Percentiles rank a stretch among this genome's conserved stretches.
Conservation (phyloP, 495 filamentous ascomycete genomes). For the Eremomyces bilateralis region DNA sequence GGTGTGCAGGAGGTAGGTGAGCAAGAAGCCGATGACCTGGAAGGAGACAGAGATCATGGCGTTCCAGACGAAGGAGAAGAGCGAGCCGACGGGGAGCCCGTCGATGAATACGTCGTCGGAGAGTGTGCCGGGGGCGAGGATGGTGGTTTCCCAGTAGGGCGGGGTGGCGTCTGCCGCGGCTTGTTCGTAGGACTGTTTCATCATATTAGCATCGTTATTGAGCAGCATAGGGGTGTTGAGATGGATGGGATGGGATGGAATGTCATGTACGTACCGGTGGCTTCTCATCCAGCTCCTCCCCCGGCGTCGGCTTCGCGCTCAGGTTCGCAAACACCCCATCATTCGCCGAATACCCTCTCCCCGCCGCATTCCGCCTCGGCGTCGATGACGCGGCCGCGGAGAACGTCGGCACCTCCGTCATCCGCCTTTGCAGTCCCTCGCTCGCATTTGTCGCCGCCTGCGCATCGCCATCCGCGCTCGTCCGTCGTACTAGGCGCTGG, state of each 20-base stretch:
- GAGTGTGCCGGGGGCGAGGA: constrained; percentile 68
- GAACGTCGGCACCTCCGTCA: constrained; percentile 31
- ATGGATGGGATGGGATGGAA: constrained; percentile 2
- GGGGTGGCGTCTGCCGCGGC: constrained; percentile 90
- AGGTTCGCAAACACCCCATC: constrained; percentile 96
- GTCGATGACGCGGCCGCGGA: constrained; percentile 17
- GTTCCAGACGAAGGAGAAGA: constrained; percentile 96
- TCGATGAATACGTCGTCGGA: constrained; percentile 93
- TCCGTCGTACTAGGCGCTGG: constrained; percentile 62
- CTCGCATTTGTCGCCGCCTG: constrained; percentile 18
- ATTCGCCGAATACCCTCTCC: constrained; percentile 38
- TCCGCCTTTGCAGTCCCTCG: constrained; percentile 22
- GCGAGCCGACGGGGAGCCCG: constrained; percentile 81
- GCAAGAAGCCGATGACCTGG: constrained; percentile 85
- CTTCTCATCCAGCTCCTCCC: constrained; percentile 69
- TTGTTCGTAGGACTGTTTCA: constrained; percentile 77
- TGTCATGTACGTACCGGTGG: constrained; percentile 77
- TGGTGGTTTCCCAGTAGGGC: constrained; percentile 97
- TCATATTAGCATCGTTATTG: neutral
- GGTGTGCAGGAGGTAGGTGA: constrained; percentile 94
- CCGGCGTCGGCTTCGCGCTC: constrained; percentile 71
- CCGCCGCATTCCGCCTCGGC: constrained; percentile 31
- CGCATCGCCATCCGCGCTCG: constrained; percentile 15
- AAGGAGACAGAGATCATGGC: constrained; percentile 98
- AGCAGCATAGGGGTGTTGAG: constrained; percentile 3